These are phyloP conservation scores for Knoxdaviesia proteae DNA, from an alignment of 2,329 filamentous ascomycete genomes.

Conservation along the genomic window DNA sequence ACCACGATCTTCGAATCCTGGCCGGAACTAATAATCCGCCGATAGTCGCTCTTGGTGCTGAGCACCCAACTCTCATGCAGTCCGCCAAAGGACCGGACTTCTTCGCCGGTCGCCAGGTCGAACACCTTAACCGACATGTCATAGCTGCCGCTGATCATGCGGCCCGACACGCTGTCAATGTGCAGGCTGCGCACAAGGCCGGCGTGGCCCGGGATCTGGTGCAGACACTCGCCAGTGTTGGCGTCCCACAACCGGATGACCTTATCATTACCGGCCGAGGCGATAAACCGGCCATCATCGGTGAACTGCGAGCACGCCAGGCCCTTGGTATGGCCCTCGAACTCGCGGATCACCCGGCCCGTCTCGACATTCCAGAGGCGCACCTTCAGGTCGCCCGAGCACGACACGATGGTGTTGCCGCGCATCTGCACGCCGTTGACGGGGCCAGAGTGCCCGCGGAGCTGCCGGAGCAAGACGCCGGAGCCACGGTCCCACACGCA, in stretches of 20 bases:
- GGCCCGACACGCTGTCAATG: conserved; percentile 67
- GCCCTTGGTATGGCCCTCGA: conserved; percentile 75
- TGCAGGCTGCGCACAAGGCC: conserved; percentile 78
- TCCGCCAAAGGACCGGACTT: conserved; percentile 69
- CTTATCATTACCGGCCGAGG: conserved; percentile 87
- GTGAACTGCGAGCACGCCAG: conserved; percentile 92
- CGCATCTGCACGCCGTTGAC: conserved; percentile 94
- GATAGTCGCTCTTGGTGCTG: conserved; percentile 86
- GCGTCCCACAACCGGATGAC: conserved; percentile 93
- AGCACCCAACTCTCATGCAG: conserved; percentile 97
- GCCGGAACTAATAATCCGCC: conserved; percentile 81
- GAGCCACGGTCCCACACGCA: conserved; percentile 84
- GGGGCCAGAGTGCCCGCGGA: conserved; percentile 71
- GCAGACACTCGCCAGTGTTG: conserved; percentile 65
- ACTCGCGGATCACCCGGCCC: conserved; percentile 75
- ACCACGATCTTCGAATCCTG: conserved; percentile 85
- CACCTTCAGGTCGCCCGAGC: conserved; percentile 79
- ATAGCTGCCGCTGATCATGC: conserved; percentile 81
- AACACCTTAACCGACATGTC: conserved; percentile 92
- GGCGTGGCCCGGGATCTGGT: conserved; percentile 63
- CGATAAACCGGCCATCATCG: conserved; percentile 81
- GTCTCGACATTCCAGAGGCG: conserved; percentile 92
- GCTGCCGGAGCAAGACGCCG: conserved; percentile 52
- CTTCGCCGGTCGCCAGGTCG: conserved; percentile 59
- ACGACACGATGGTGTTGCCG: conserved; percentile 80